These are phyloP conservation scores for Phaeophleospora eucalypticola DNA, from an alignment of 2,329 filamentous ascomycete genomes.

Conservation along the genomic window DNA sequence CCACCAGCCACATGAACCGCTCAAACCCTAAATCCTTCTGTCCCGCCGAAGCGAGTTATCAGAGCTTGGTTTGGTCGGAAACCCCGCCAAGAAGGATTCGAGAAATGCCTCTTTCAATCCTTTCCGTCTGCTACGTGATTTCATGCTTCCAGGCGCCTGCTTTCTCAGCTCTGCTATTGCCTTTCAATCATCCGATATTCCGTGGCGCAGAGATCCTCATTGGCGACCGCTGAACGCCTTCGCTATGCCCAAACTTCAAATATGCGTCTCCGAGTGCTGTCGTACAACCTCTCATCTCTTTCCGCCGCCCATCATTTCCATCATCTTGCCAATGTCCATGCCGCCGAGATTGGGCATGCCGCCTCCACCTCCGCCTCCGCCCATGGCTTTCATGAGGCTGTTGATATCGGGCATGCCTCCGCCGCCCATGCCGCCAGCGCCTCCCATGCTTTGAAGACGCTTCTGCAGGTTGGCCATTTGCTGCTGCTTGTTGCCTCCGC, in stretches of 20 bases:
- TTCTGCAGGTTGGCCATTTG: constrained; percentile 98
- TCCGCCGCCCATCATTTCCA: constrained; percentile 73
- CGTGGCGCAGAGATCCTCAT: background rate
- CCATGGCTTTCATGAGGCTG: constrained; percentile 88
- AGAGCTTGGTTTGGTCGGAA: no score
- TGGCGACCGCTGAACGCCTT: background rate
- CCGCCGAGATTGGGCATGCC: constrained; percentile 59
- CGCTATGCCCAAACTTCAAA: constrained; percentile 4
- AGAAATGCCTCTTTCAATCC: background rate
- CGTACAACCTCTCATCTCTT: background rate
- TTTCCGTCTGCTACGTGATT: no score
- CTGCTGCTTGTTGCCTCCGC: constrained; percentile 83
- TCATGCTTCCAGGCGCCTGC: no score
- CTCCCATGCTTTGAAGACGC: constrained; percentile 85
- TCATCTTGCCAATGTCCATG: constrained; percentile 67
- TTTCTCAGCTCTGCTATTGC: background rate
- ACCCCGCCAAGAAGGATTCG: background rate
- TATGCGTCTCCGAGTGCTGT: background rate
- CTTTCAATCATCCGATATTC: background rate
- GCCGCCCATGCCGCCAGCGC: constrained; percentile 56
- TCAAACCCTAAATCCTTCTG: background rate
- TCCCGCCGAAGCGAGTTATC: background rate
- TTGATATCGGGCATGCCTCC: constrained; percentile 75
- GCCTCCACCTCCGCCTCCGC: constrained; percentile 53
- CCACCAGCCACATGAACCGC: no score